These are phyloP conservation scores for Neurospora sublineolata DNA, from an alignment of 495 filamentous ascomycete species.

Conservation along the genomic window DNA sequence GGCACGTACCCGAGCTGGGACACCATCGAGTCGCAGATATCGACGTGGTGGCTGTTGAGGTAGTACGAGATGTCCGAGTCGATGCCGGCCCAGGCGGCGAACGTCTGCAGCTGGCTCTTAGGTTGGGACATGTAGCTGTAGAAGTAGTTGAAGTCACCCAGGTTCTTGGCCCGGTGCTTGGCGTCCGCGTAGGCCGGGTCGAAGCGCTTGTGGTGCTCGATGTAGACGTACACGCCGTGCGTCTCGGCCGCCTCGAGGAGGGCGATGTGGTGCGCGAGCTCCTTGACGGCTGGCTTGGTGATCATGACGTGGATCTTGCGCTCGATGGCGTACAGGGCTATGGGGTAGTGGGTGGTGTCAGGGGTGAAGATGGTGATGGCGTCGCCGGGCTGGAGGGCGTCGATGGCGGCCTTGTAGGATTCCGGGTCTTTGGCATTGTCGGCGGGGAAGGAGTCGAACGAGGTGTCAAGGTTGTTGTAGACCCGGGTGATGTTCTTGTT, in stretches of 20 bases:
- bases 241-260: constrained; percentile 63
- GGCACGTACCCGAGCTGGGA: constrained; percentile 56
- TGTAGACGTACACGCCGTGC: constrained; percentile 76
- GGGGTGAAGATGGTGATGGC: constrained; percentile 97
- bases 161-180: constrained; percentile 52
- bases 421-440: constrained; percentile 61
- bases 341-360: constrained; percentile 88
- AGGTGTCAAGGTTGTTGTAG: constrained; percentile 78
- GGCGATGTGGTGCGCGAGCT: constrained; percentile 62
- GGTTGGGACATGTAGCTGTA: constrained; percentile 96
- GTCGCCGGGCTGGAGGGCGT: constrained; percentile 67
- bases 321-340: constrained; percentile 85
- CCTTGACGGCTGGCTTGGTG: constrained; percentile 90
- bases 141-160: constrained; percentile 96
- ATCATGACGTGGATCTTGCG: constrained; percentile 80
- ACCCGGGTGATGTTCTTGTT: constrained; percentile 76
- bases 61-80: constrained; percentile 93
- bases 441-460: constrained; percentile 70
- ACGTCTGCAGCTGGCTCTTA: constrained; percentile 84
- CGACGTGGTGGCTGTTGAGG: constrained; percentile 86
- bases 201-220: constrained; percentile 95
- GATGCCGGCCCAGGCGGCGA: constrained; percentile 88
- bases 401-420: constrained; percentile 82
- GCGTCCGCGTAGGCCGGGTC: constrained; percentile 89
- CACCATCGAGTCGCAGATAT: constrained; percentile 85